Evolutionary conservation across 2,329 filamentous ascomycete genomes (phyloP).

Genomic region (Drechslerella dactyloides): DNA sequence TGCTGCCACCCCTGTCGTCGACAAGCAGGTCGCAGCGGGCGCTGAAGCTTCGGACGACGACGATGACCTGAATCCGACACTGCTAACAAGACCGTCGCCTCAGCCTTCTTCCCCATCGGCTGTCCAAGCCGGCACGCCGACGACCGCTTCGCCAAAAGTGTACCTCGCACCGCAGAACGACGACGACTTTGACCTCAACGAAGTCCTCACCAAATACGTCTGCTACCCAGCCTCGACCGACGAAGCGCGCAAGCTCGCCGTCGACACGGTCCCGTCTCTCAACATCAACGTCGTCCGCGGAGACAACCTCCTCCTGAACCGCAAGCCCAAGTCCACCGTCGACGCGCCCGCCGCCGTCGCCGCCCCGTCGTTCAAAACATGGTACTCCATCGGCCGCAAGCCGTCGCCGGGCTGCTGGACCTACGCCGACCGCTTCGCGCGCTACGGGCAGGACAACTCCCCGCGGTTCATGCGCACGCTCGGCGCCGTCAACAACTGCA

Average conservation of each 20-base stretch:
- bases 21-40: not conserved
- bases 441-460: conserved; percentile 15
- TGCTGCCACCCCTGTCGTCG: not conserved
- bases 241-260: conserved; percentile 32
- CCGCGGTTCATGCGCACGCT: conserved; percentile 24
- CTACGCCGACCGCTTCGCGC: conserved; percentile 28
- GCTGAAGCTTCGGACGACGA: conserved; percentile 11
- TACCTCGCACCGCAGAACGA: conserved; percentile 25
- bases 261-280: conserved; percentile 29
- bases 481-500: conserved; percentile 36
- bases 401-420: conserved; percentile 45
- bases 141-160: conserved; percentile 19
- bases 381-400: conserved; percentile 39
- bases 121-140: conserved; percentile 7
- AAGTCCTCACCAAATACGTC: conserved; percentile 43
- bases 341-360: not conserved
- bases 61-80: not conserved
- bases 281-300: conserved; percentile 47
- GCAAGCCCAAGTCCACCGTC: conserved; percentile 23
- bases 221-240: conserved; percentile 30
- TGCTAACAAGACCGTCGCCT: conserved; percentile 4
- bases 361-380: conserved; percentile 22
- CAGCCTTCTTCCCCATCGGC: not conserved
- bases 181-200: conserved; percentile 36
- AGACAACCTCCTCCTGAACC: conserved; percentile 34